A percentile compares a stretch with the other conserved stretches of the same genome.
These are phyloP conservation scores for Fusarium devonianum DNA, from an alignment of 2,329 filamentous ascomycete species.

Conservation along the genomic window DNA sequence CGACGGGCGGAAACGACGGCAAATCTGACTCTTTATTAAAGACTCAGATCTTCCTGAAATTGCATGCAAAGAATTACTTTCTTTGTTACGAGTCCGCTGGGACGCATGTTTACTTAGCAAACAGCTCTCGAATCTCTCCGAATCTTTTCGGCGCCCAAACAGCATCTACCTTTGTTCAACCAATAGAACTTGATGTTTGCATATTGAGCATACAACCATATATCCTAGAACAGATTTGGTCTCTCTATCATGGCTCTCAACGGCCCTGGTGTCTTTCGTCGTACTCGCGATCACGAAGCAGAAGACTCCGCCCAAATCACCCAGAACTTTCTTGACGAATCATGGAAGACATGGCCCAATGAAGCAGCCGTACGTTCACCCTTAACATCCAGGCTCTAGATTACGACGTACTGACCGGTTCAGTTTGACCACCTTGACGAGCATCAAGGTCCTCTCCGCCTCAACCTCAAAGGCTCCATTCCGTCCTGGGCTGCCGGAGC, in stretches of 20 bases:
- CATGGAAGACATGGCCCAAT: conserved; percentile 57
- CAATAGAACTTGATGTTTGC: not conserved
- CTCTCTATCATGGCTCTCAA: conserved; percentile 39
- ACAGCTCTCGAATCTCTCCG: too few relatives aligned
- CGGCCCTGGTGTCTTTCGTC: conserved; percentile 36
- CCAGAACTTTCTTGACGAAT: conserved; percentile 41
- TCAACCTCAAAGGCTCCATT: conserved; percentile 70
- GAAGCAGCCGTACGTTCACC: conserved; percentile 52
- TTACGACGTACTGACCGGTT: not conserved
- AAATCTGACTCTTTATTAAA: too few relatives aligned
- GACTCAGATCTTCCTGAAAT: too few relatives aligned
- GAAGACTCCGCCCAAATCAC: conserved; percentile 36
- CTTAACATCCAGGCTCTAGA: not conserved
- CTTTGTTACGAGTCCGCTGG: too few relatives aligned
- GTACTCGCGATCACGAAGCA: conserved; percentile 40
- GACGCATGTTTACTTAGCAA: too few relatives aligned
- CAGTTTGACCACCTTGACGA: conserved; percentile 75
- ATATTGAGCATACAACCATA: not conserved
- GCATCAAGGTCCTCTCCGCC: conserved; percentile 68
- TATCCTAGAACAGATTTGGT: not conserved
- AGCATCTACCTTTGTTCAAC: not conserved
- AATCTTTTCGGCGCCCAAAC: too few relatives aligned
- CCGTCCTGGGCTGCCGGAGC: conserved; percentile 75
- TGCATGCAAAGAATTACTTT: too few relatives aligned
- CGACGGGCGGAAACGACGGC: too few relatives aligned